A percentile compares a stretch with the other conserved stretches of the same genome.
Conservation (phyloP, 768 basidiomycete species). For the Calocera cornea region DNA sequence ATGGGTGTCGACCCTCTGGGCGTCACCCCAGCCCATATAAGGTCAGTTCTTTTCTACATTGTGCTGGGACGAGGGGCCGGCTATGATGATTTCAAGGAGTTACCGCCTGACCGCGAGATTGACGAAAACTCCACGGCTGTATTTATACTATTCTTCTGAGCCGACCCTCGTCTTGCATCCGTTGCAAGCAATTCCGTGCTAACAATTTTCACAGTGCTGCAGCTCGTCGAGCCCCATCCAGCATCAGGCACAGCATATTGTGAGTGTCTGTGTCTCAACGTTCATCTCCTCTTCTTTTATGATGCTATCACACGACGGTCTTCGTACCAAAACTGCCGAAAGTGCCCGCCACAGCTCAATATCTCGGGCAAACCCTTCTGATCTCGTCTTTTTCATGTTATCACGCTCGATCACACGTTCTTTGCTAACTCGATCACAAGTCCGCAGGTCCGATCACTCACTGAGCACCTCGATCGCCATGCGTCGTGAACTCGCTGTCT, state of each 20-base stretch:
- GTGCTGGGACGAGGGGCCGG: background rate
- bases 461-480: too few species aligned
- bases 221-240: too few species aligned
- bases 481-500: background rate
- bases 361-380: slow-evolving; percentile 3
- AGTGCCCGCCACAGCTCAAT: slow-evolving; percentile 5
- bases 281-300: background rate
- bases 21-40: too few species aligned
- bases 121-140: slow-evolving; percentile 4
- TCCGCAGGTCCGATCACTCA: background rate
- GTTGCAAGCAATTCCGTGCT: too few species aligned
- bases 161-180: background rate
- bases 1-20: too few species aligned
- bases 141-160: slow-evolving; percentile 5
- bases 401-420: background rate
- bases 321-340: background rate
- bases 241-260: background rate
- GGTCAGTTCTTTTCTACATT: background rate
- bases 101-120: background rate
- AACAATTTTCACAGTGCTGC: background rate
- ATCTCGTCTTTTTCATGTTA: background rate
- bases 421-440: background rate
- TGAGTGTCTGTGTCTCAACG: background rate
- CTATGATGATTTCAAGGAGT: slow-evolving; percentile 1
- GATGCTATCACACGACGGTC: slow-evolving; percentile 3